Base-by-base conservation (phyloP, 2,329 filamentous ascomycete species). In the Metarhizium brunneum region DNA sequence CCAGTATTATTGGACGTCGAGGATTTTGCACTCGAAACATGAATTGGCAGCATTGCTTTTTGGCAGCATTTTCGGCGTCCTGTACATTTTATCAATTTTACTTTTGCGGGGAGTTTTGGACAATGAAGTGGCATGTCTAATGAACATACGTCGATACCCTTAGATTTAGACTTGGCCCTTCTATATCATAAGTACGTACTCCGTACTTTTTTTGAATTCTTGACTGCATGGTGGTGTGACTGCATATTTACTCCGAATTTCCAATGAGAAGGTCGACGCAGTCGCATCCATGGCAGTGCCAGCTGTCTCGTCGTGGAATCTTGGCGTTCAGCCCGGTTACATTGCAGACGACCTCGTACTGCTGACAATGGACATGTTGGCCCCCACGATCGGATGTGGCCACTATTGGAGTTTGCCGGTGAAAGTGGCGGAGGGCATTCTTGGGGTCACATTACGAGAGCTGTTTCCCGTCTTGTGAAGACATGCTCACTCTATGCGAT, bases 91-190 rank as follows among this genome's bases (percentile, higher is more conserved):
- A 48, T 48, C 25, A 30, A 20, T 16, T 48, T 48, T 18, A 7
- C 42, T 11, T 16, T 11, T 40, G 20, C 50, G 50, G 25, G 50
- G 50, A 53, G 54, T 52, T 53, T 57, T 47, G 20, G 32, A 45
- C 32, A 16, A 32, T 20, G 42, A 35, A 29, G 38, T 36, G 43
- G 42, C 13, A 49, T 14, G 25, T 48, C 25, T 48, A 8, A 47
- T 36, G 55, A 49, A 30, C 25, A 47, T 36, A 11, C 2, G 4
- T 20, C 25, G 47, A 47, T 32, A 35, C 18, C 42, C 51, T 50
- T 51, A 50, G 45, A 29, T 48, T 57, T 54, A 35, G 25, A 54
- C 47, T 54, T 57, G 55, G 51, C 54, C 50, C 55, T 38, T 35
- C 52, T 40, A 53, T 50, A 6, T 30, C 32, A 29, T 29, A 29